Evolutionary conservation across 345 rosid genomes (phyloP).

Genomic region (Acer saccharum): DNA sequence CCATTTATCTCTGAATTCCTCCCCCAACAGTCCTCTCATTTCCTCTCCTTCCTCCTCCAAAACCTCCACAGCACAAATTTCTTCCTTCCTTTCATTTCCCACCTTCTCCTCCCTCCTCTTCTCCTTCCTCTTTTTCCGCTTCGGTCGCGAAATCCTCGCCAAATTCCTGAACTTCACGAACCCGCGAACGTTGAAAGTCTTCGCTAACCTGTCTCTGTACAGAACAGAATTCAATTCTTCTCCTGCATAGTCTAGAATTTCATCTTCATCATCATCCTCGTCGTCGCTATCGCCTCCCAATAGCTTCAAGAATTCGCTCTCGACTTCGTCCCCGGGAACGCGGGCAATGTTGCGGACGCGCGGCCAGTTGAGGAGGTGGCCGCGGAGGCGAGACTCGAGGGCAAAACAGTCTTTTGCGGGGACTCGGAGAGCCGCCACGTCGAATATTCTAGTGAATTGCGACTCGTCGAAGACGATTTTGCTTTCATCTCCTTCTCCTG

Average conservation of each 20-base stretch:
- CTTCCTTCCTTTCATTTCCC: slow-evolving; percentile 41
- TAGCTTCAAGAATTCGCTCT: slow-evolving; percentile 40
- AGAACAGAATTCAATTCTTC: slow-evolving; percentile 56
- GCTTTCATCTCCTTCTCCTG: slow-evolving; percentile 32
- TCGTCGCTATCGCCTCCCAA: slow-evolving; percentile 19
- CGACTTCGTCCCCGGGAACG: slow-evolving; percentile 78
- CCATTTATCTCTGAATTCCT: slow-evolving; percentile 69
- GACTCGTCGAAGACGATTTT: slow-evolving; percentile 37
- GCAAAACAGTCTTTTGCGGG: slow-evolving; percentile 62
- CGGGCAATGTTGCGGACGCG: slow-evolving; percentile 73
- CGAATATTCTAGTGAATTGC: slow-evolving; percentile 62
- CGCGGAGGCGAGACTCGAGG: slow-evolving; percentile 77
- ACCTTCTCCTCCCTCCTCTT: slow-evolving; percentile 29
- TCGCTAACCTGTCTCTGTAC: slow-evolving; percentile 63
- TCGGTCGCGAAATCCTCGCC: slow-evolving; percentile 77
- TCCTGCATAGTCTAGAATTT: slow-evolving; percentile 43
- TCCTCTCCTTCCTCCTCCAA: slow-evolving; percentile 50
- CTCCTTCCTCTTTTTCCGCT: slow-evolving; percentile 48
- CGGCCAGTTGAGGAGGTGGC: slow-evolving; percentile 91
- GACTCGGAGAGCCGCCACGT: slow-evolving; percentile 66
- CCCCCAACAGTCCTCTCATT: slow-evolving; percentile 70
- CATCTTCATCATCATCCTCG: slow-evolving; percentile 33
- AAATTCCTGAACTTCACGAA: slow-evolving; percentile 73
- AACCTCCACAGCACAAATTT: slow-evolving; percentile 59
- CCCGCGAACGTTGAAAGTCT: slow-evolving; percentile 64